Base-by-base conservation (phyloP, 208 protist genomes). In the Zelonia costaricensis region DNA sequence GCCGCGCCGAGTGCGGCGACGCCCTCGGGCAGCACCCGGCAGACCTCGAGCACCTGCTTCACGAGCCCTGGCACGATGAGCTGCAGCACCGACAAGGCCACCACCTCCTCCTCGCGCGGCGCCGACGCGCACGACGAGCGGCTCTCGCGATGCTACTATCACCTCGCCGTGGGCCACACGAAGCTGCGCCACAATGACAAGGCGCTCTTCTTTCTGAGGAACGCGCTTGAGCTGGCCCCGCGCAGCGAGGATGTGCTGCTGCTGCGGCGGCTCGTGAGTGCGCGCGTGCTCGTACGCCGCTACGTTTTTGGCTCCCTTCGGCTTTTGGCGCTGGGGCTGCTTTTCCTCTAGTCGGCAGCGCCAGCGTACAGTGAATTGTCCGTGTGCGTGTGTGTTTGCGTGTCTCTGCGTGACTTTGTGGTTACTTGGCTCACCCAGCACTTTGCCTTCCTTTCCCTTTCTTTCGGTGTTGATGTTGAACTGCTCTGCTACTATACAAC, bases 111-210 rank as follows among this genome's bases (percentile, higher is more conserved):
- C 45, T 57, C 12, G 5, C 6, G 16, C 0, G 43, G 35, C 12
- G 16, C 20, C 3, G 16, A 25, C n/a, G 12, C 16, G 12, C 28
- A 40, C 18, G 33, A 71, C 12, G 56, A 62, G 25, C 53, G 45
- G 8, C 42, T 71, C 20, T 23, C 65, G 12, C 23, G 44, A 48
- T 62, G 48, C 48, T 63, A 91, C 64, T 94, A 91, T 56, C 87
- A 94, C 62, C 68, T 94, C 18, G 55, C 76, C 6, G 44, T 94
- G 15, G 88, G 85, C 33, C 89, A 76, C 75, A 83, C 88, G 30
- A 94, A 94, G 56, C 75, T 92, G 28, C 68, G 58, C 13, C 55
- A 80, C 16, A 76, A 84, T 23, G 62, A 87, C 9, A 80, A 78
- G 57, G 85, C 85, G 1, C 64, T 69, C 31, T 75, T 75, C 25